phyloP scores from a whole-genome alignment of 78 protist genomes.

The Guillardia theta region DNA sequence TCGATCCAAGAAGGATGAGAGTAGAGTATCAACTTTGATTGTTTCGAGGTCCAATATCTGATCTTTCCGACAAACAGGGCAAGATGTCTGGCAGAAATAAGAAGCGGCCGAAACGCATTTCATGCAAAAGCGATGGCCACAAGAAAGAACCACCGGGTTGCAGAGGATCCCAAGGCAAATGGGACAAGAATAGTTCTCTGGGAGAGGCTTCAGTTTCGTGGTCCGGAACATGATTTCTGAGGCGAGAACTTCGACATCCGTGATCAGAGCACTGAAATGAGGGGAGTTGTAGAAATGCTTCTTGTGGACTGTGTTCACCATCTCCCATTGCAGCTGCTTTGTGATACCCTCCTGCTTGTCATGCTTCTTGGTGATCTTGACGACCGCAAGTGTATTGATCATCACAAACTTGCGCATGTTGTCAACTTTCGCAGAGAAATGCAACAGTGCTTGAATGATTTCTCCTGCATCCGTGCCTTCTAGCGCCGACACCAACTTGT shows the following conservation, averaged over 20 bases:
- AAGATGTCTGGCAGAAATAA: neutral
- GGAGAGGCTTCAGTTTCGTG: neutral
- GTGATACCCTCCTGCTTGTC: neutral
- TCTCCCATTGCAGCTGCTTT: neutral
- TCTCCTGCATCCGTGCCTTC: neutral
- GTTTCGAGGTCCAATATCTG: neutral
- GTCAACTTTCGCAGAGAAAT: neutral
- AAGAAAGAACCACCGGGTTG: conserved; percentile 33
- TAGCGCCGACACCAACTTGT: neutral
- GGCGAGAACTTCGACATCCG: conserved; percentile 14
- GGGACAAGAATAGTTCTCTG: conserved; percentile 4
- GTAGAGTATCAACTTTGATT: neutral
- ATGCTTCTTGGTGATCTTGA: conserved; percentile 30
- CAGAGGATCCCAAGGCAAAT: conserved; percentile 3
- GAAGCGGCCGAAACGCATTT: neutral
- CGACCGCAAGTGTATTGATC: neutral
- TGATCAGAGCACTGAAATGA: neutral
- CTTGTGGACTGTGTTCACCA: neutral
- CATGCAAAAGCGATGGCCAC: conserved; percentile 40
- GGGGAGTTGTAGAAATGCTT: neutral
- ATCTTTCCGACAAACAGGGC: conserved; percentile 20
- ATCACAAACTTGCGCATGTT: conserved; percentile 12
- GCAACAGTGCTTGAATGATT: neutral
- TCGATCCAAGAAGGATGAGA: neutral
- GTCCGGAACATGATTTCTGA: neutral